These are phyloP conservation scores for Penicillium verrucosum DNA, from an alignment of 2,329 filamentous ascomycete genomes.

Conservation along the genomic window DNA sequence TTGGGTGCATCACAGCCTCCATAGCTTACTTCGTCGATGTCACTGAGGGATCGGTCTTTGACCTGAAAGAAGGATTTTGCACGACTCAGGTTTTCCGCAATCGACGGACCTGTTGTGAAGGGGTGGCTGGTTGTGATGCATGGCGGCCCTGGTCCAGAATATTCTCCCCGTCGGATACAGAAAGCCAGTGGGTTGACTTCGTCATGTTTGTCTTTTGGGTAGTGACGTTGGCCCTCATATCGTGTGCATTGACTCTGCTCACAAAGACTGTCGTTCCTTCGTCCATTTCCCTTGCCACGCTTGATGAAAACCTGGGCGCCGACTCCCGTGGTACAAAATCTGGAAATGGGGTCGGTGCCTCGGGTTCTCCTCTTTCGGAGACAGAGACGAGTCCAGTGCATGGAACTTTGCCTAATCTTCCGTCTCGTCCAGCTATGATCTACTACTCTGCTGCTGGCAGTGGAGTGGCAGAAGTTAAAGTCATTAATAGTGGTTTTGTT, in stretches of 20 bases:
- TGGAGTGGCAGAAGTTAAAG: constrained; percentile 93
- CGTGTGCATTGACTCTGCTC: constrained; percentile 76
- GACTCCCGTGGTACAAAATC: constrained; percentile 49
- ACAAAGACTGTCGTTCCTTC: constrained; percentile 96
- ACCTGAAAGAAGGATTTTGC: constrained; percentile 90
- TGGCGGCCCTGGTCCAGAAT: constrained; percentile 67
- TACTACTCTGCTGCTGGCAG: constrained; percentile 96
- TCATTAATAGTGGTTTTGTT: constrained; percentile 97
- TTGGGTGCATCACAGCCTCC: constrained; percentile 78
- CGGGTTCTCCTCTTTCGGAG: constrained; percentile 40
- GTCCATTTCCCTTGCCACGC: constrained; percentile 76
- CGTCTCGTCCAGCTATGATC: constrained; percentile 66
- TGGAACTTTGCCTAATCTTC: constrained; percentile 27
- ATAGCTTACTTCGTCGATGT: constrained; percentile 88
- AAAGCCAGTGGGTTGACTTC: constrained; percentile 68
- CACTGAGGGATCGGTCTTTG: constrained; percentile 79
- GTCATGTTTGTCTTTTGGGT: constrained; percentile 70
- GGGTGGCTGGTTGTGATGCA: constrained; percentile 53
- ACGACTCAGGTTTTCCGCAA: constrained; percentile 66
- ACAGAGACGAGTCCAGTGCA: constrained; percentile 39
- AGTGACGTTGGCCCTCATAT: constrained; percentile 64
- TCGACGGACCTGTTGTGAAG: constrained; percentile 64
- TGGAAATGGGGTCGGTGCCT: constrained; percentile 41
- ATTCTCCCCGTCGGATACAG: constrained; percentile 50
- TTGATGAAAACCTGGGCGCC: constrained; percentile 89